Conservation (phyloP, 495 filamentous ascomycete genomes). For the Neurospora sp. region DNA sequence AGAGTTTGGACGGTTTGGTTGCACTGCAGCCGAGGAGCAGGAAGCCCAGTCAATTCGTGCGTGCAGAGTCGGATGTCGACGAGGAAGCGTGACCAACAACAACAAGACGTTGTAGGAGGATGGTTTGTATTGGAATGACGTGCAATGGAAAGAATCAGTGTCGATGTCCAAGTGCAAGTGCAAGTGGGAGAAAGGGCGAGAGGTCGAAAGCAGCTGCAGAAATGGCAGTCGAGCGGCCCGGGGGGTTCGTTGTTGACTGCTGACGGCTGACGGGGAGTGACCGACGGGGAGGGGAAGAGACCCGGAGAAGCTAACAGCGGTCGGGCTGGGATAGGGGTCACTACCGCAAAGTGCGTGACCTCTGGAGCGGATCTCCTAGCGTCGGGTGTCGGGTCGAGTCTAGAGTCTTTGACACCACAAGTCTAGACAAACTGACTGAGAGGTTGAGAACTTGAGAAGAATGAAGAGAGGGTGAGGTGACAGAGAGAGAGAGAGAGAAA, state of each 20-base stretch:
- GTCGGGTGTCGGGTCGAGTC: background rate
- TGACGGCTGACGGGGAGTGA: background rate
- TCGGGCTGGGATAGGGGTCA: background rate
- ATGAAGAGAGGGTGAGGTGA: background rate
- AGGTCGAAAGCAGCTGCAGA: background rate
- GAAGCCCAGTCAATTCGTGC: background rate
- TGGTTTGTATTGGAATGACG: background rate
- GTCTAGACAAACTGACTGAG: background rate
- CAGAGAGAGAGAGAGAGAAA: background rate
- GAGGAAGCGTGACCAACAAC: background rate
- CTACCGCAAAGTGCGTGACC: background rate
- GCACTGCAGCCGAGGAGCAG: background rate
- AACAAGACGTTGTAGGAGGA: background rate
- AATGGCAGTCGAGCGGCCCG: background rate
- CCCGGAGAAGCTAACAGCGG: background rate
- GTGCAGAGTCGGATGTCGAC: background rate
- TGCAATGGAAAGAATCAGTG: background rate
- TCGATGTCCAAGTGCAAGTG: background rate
- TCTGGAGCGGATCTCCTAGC: background rate
- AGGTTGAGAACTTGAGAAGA: background rate
- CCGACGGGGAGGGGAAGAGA: background rate
- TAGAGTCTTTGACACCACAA: background rate
- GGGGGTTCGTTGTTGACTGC: background rate
- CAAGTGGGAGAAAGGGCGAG: background rate
- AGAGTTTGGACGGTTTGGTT: background rate